These are phyloP conservation scores for Urochloa ruziziensis DNA, from an alignment of 176 grass and related monocot genomes.

Conservation along the genomic window DNA sequence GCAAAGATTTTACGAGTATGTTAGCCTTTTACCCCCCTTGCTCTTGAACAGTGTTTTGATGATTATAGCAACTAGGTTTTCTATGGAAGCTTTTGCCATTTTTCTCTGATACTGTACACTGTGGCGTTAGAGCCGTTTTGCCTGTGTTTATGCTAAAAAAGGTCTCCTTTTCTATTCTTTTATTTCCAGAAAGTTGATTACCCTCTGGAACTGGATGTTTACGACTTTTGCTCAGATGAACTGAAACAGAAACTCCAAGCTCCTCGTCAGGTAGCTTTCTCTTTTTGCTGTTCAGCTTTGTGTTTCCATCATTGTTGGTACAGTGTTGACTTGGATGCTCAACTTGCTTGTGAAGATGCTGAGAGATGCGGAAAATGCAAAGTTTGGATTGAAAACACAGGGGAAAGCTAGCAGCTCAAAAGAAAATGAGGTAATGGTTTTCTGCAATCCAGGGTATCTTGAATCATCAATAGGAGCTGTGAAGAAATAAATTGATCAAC, in stretches of 20 bases:
- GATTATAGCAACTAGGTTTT: neutral
- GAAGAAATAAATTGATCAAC: constrained; percentile 10
- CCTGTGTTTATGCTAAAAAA: neutral
- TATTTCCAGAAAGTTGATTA: constrained; percentile 92
- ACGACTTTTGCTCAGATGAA: constrained; percentile 99
- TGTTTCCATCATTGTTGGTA: constrained; percentile 11
- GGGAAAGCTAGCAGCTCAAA: constrained; percentile 59
- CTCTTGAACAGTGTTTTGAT: neutral
- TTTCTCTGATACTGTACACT: neutral
- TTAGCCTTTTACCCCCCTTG: constrained; percentile 8
- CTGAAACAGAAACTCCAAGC: constrained; percentile 83
- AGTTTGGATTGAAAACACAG: constrained; percentile 76
- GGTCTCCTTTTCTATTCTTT: constrained; percentile 11
- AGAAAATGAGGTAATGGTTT: constrained; percentile 53
- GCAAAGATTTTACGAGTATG: constrained; percentile 97
- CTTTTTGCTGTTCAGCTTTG: constrained; percentile 11
- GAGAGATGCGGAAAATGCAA: constrained; percentile 89
- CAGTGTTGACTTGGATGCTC: constrained; percentile 28
- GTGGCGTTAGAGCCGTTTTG: neutral
- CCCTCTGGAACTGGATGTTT: constrained; percentile 96
- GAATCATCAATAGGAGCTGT: neutral
- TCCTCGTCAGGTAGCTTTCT: constrained; percentile 77
- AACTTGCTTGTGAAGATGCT: constrained; percentile 64
- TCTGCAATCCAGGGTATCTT: constrained; percentile 10
- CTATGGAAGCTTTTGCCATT: constrained; percentile 7